These are phyloP conservation scores for Barnettozyma siamensis DNA, from an alignment of 805 yeast species.

Conservation along the genomic window DNA sequence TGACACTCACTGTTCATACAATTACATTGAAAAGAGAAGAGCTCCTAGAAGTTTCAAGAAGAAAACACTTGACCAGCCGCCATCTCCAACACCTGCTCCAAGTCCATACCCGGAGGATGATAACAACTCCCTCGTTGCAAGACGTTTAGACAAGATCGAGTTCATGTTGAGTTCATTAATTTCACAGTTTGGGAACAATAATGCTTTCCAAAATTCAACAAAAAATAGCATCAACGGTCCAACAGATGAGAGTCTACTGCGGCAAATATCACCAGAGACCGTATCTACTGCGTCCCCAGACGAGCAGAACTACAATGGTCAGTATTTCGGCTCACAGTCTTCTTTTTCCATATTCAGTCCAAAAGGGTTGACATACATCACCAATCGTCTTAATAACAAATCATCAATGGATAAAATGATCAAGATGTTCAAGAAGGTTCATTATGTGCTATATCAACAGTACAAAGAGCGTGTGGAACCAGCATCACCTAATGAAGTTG, in stretches of 20 bases:
- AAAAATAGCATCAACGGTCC: background rate
- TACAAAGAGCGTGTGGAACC: constrained; percentile 3
- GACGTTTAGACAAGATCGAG: constrained; percentile 5
- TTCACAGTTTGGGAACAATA: background rate
- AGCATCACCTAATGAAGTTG: constrained; percentile 2
- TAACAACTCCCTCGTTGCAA: too few relatives aligned
- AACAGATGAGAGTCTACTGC: background rate
- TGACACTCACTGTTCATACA: constrained; percentile 72
- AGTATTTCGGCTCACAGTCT: constrained; percentile 25
- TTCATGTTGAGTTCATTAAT: background rate
- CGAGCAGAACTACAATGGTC: constrained; percentile 6
- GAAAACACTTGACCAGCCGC: background rate
- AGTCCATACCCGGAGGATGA: background rate
- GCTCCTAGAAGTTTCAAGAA: constrained; percentile 9
- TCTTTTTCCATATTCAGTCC: constrained; percentile 33
- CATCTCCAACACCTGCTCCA: too few relatives aligned
- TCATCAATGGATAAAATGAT: constrained; percentile 3
- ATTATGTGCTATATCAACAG: constrained; percentile 5
- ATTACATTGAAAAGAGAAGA: constrained; percentile 54
- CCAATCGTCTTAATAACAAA: constrained; percentile 6
- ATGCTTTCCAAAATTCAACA: too few relatives aligned
- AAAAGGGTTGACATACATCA: constrained; percentile 35
- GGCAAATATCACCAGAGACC: background rate
- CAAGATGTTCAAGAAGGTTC: constrained; percentile 3
- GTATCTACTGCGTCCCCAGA: constrained; percentile 3